These are phyloP conservation scores for Pseudogymnoascus destructans DNA, from an alignment of 2,329 filamentous ascomycete genomes.

Conservation along the genomic window DNA sequence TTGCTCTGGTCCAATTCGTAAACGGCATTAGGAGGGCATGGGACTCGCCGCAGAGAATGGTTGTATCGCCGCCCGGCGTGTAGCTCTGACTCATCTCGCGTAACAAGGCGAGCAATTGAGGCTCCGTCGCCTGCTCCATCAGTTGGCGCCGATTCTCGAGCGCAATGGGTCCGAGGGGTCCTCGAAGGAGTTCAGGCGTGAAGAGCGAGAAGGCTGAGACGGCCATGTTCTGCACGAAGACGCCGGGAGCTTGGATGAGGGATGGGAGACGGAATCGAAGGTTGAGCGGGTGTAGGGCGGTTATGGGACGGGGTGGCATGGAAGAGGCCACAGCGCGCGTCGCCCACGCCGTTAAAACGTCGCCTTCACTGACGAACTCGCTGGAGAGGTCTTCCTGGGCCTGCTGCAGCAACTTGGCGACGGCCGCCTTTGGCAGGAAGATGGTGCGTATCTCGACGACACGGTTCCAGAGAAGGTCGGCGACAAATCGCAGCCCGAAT, in stretches of 20 bases:
- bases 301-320: conserved; percentile 24
- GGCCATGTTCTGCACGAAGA: conserved; percentile 21
- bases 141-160: conserved; percentile 25
- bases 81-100: conserved; percentile 18
- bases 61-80: conserved; percentile 15
- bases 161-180: conserved; percentile 23
- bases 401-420: conserved; percentile 24
- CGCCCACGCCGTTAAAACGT: conserved; percentile 33
- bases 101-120: conserved; percentile 28
- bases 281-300: conserved; percentile 30
- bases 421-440: conserved; percentile 27
- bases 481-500: conserved; percentile 28
- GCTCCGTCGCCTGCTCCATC: conserved; percentile 26
- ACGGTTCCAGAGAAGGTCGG: conserved; percentile 25
- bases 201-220: conserved; percentile 21
- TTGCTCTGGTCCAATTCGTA: conserved; percentile 30
- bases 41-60: conserved; percentile 26
- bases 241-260: conserved; percentile 22
- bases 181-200: conserved; percentile 18
- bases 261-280: conserved; percentile 25
- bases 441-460: conserved; percentile 28
- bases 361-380: conserved; percentile 33
- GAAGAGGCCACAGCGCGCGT: conserved; percentile 21
- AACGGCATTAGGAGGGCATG: conserved; percentile 26
- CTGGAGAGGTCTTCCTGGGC: conserved; percentile 24